Evolutionary conservation across 768 basidiomycete species (phyloP).

Genomic region (Podaxis mareebaensis): DNA sequence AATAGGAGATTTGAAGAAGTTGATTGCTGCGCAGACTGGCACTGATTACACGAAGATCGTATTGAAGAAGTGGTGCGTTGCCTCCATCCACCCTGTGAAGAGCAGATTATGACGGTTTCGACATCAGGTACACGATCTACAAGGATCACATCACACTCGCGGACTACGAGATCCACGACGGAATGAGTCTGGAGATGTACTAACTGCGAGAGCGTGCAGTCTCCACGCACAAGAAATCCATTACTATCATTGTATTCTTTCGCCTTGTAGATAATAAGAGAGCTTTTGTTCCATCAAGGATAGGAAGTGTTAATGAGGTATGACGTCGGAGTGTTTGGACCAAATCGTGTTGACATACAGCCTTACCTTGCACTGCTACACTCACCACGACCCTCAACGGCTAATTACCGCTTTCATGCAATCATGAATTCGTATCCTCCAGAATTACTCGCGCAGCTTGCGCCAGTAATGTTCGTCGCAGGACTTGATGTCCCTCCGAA

Average conservation of each 20-base stretch:
- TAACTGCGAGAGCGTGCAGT: slow-evolving; percentile 28
- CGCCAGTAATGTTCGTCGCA: slow-evolving; percentile 93
- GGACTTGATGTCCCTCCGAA: slow-evolving; percentile 58
- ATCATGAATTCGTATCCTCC: slow-evolving; percentile 91
- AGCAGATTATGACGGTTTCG: background rate
- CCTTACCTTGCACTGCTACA: background rate
- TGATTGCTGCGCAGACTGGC: slow-evolving; percentile 96
- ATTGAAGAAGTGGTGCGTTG: slow-evolving; percentile 91
- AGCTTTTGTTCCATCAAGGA: too few species aligned
- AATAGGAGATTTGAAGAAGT: slow-evolving; percentile 94
- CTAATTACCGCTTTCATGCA: background rate
- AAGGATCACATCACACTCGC: slow-evolving; percentile 93
- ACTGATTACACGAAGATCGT: slow-evolving; percentile 84
- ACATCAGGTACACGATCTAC: slow-evolving; percentile 83
- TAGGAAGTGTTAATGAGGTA: background rate
- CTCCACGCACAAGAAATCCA: background rate
- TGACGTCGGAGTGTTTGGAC: background rate
- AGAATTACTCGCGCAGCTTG: slow-evolving; percentile 86
- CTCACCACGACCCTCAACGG: background rate
- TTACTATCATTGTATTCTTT: background rate
- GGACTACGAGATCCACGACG: slow-evolving; percentile 94
- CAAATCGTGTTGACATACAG: background rate
- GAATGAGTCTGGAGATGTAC: slow-evolving; percentile 94
- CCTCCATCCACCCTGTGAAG: background rate
- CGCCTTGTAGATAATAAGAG: background rate